phyloP scores from a whole-genome alignment of 2,329 filamentous ascomycete species.

The Monosporascus sp. region DNA sequence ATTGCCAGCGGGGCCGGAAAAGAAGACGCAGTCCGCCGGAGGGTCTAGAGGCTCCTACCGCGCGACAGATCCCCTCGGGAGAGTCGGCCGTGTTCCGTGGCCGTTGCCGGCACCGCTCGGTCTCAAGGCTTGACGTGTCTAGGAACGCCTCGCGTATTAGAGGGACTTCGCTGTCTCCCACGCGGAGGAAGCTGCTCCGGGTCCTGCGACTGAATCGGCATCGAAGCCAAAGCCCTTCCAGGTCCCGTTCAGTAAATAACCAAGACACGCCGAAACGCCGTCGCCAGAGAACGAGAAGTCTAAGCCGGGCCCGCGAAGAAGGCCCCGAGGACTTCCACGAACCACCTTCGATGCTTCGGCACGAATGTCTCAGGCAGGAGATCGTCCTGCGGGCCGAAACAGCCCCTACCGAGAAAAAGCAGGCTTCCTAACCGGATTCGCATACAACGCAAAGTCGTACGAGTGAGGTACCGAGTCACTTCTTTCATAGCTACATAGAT shows the following conservation, averaged over 20 bases:
- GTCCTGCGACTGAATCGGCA: slow-evolving; percentile 34
- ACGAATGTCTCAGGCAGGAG: slow-evolving; percentile 11
- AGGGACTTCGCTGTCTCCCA: slow-evolving; percentile 30
- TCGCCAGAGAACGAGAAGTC: slow-evolving; percentile 33
- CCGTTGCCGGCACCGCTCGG: slow-evolving; percentile 34
- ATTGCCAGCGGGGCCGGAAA: slow-evolving; percentile 31
- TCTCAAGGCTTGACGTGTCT: slow-evolving; percentile 24
- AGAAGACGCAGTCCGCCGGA: slow-evolving; percentile 28
- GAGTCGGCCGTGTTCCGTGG: slow-evolving; percentile 36
- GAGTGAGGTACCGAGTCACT: too few species aligned
- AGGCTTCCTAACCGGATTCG: slow-evolving; percentile 7
- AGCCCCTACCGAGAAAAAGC: slow-evolving; percentile 5
- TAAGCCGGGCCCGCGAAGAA: slow-evolving; percentile 22
- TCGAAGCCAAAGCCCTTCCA: slow-evolving; percentile 38
- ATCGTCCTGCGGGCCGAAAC: slow-evolving; percentile 14
- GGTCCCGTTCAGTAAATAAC: slow-evolving; percentile 25
- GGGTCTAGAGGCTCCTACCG: slow-evolving; percentile 12
- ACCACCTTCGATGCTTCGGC: not conserved
- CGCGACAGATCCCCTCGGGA: slow-evolving; percentile 23
- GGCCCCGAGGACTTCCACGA: slow-evolving; percentile 11
- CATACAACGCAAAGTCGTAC: not conserved
- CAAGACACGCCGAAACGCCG: slow-evolving; percentile 23
- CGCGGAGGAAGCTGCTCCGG: slow-evolving; percentile 35
- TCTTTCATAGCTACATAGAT: too few species aligned
- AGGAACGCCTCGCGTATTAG: slow-evolving; percentile 20